Evolutionary conservation across 2,329 filamentous ascomycete genomes (phyloP).

Genomic region (Aspergillus sp.): DNA sequence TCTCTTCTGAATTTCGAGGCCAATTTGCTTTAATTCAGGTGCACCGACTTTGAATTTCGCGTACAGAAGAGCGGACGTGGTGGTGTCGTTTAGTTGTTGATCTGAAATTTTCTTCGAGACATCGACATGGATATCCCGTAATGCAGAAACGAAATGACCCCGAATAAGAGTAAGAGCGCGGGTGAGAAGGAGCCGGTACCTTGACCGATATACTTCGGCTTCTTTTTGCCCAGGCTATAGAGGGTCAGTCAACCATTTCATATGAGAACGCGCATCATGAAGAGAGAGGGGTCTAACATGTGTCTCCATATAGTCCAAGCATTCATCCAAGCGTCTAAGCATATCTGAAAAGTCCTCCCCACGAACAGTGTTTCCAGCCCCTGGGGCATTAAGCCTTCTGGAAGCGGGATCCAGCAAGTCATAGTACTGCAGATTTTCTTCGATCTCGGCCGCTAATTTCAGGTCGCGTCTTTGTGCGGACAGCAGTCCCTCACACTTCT

Average conservation of each 20-base stretch:
- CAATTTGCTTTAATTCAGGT: conserved; percentile 58
- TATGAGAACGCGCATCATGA: not conserved
- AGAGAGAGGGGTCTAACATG: conserved; percentile 52
- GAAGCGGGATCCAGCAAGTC: conserved; percentile 88
- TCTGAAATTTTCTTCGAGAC: conserved; percentile 59
- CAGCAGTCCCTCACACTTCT: conserved; percentile 82
- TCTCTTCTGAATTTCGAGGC: conserved; percentile 61
- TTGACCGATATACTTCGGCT: conserved; percentile 76
- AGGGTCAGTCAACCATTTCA: conserved; percentile 15
- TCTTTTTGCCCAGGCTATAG: conserved; percentile 72
- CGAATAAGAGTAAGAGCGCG: conserved; percentile 60
- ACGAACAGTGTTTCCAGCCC: conserved; percentile 77
- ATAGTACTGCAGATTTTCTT: conserved; percentile 89
- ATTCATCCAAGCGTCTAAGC: conserved; percentile 78
- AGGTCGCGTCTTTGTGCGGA: conserved; percentile 73
- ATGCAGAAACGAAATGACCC: conserved; percentile 58
- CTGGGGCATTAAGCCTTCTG: conserved; percentile 81
- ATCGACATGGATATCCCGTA: conserved; percentile 56
- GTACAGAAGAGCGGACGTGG: conserved; percentile 63
- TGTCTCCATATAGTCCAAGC: conserved; percentile 83
- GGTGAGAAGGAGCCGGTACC: conserved; percentile 75
- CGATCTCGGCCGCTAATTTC: conserved; percentile 73
- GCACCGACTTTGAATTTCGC: conserved; percentile 64
- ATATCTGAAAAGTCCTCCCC: conserved; percentile 82
- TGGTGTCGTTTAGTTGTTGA: conserved; percentile 63